A percentile compares a stretch with the other conserved stretches of the same genome.
Conservation (phyloP, 148 eudicot genomes). For the Linanthus parryae region DNA sequence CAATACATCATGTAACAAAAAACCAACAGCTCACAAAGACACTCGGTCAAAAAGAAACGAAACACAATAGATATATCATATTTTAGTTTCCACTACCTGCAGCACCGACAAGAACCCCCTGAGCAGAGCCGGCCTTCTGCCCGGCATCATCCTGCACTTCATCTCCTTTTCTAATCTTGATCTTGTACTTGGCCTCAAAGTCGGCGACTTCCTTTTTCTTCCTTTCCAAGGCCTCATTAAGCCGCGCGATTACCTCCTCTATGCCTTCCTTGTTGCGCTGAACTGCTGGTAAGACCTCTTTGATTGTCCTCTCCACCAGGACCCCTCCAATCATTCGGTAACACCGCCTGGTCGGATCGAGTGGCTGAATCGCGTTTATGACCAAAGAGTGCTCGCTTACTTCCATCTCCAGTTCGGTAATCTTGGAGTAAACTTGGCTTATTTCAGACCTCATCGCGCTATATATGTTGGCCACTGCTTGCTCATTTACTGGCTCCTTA, state of each 20-base stretch:
- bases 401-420: conserved; percentile 95
- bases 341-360: conserved; percentile 80
- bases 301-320: conserved; percentile 82
- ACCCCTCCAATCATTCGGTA: conserved; percentile 95
- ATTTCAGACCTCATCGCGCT: conserved; percentile 72
- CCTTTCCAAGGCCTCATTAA: conserved; percentile 64
- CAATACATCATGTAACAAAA: too few relatives aligned
- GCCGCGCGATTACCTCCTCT: conserved; percentile 76
- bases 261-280: conserved; percentile 81
- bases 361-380: conserved; percentile 77
- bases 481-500: conserved; percentile 70
- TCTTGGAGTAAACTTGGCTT: conserved; percentile 78
- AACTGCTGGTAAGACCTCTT: conserved; percentile 90
- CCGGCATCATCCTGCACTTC: conserved; percentile 52
- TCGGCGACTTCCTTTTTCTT: conserved; percentile 83
- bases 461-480: conserved; percentile 75
- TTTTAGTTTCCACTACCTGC: too few relatives aligned
- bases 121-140: conserved; percentile 79
- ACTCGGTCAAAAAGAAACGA: too few relatives aligned
- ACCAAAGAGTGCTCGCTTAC: conserved; percentile 84
- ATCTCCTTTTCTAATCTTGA: conserved; percentile 65
- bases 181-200: conserved; percentile 77
- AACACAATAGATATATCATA: too few relatives aligned
- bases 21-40: too few relatives aligned
- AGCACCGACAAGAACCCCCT: conserved; percentile 93